Evolutionary conservation across 306 rosid genomes (phyloP), one percentile per base, ranked within the genome.

Genomic region (Casuarina glauca): DNA sequence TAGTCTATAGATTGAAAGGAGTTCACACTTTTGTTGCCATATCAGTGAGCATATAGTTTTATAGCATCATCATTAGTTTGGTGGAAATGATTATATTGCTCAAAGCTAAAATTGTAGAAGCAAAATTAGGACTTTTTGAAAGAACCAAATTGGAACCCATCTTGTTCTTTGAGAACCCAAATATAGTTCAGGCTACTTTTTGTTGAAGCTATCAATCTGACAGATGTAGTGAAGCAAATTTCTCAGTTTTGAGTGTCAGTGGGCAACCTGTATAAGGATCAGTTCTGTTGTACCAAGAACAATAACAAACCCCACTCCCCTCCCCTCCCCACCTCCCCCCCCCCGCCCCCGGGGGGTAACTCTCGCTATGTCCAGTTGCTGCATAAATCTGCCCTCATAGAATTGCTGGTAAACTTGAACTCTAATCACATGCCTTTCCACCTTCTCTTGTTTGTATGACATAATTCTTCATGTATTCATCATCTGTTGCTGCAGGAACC

Each of bases 401-500:
- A 26, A 32, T 60, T 12, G 26, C 41, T 60, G 36, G 32, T 60
- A 26, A 60, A 60, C 54, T 60, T 60, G 39, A 32, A 60, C 26
- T 8, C 32, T 26, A 35, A 55, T 55, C 13, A 19, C 35, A 55
- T 19, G 3, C 62, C 35, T 55, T 54, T 54, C 60, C 26, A 2
- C 60, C n/a, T 55, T 19, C 19, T 55, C 10, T 26, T 26, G 32
- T 55, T 6, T 6, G 2, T n/a, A 44, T 44, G 3, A 41, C 17
- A 8, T 44, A 39, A 15, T 41, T 45, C 9, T 9, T 38, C 6
- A 55, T 20, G 36, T 17, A 55, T 19, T 11, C 12, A 17, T 49
- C 1, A 51, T 51, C 9, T 57, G 38, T 67, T 69, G 32, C 69
- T 69, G 80, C 80, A 83, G 85, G 87, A 84, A 70, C 87, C 87